Base-by-base conservation (phyloP, 805 yeast species). In the Saturnispora zaruensis region DNA sequence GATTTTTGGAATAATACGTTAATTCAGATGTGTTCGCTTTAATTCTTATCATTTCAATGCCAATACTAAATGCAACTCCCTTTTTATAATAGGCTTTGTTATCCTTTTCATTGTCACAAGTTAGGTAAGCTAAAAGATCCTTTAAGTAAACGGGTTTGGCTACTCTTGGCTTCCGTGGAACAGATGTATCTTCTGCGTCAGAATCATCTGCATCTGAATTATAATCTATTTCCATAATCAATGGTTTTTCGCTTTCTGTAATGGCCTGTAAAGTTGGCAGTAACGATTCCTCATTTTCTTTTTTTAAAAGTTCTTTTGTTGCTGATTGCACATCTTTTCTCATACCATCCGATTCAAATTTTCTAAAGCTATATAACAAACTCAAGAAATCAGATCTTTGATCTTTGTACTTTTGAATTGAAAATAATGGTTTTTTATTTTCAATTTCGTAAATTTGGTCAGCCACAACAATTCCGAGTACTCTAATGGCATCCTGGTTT, bases 21-120 rank as follows among this genome's bases (percentile, higher is more conserved):
- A 90, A 74, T 58, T 87, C 96, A 14, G 70, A 63, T 0, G 84
- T 80, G 54, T 78, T 77, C 11, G 74, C 72, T 59, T 90, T 90
- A 38, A 81, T 81, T 34, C 85, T 66, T 1, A 90, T 74, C 40
- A 91, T 70, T 11, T 76, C 72, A 0, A 87, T 76, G 0, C 81
- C 84, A 7, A 62, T 56, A 4, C 57, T 57, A n/a, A 81, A 68
- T 0, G 85, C 85, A 3, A 72, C 51, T 56, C 57, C 69, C 53
- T 57, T 78, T 69, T 69, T 77, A 55, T 71, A 81, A 56, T 59
- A 78, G 13, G 73, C 79, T 44, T 67, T 71, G 3, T 70, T 64
- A 42, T 73, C 73, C 18, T 70, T 71, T 4, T 70, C 65, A 2
- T 67, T 61, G 26, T 75, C 75, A 0, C 72, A 69, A 9, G 68